Evolutionary conservation across 1,139 yeast species (phyloP), one percentile per base, ranked within the genome.

Genomic region (Suhomyces choctaworum): DNA sequence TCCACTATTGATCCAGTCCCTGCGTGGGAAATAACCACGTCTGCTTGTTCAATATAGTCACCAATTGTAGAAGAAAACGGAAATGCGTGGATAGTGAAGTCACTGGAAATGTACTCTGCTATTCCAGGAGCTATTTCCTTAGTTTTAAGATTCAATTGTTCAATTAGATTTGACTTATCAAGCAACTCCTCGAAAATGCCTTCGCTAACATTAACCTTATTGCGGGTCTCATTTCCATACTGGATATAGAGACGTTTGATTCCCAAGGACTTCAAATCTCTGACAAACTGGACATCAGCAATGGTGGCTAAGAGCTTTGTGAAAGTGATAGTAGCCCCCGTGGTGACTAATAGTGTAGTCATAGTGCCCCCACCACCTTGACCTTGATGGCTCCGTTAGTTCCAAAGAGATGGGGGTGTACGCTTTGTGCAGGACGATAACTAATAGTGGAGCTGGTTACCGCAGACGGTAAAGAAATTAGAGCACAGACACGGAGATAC

Each of bases 1-100:
- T 92, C 98, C 14, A 92, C 59, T 7, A 92, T 85, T 0, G 96
- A 85, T 2, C 98, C 98, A 0, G 97, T 87, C 2, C 94, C 97
- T 0, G 96, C 97, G 56, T 92, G 97, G 1, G 96, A 81, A 9
- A 92, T 71, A 6, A 90, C 84, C 28, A 86, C 50, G 36, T 79
- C 79, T 1, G 75, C 62, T 3, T 52, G 29, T 0, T 47, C 24
- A 1, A 82, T 72, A 54, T 42, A 75, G 41, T 7, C 46, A 32
- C 30, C 57, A 51, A 50, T 82, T 54, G 46, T 64, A 2, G 58
- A 45, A 4, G 76, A 64, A 52, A 78, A 80, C 1, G 77, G 70
- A 21, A 81, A 62, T 3, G 78, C 79, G 19, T 25, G 29, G 7
- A 50, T 27, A 2, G 29, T 32, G 16, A 44, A 29, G 11, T 36